Conservation (phyloP, 148 eudicot genomes). For the Drosera capensis region DNA sequence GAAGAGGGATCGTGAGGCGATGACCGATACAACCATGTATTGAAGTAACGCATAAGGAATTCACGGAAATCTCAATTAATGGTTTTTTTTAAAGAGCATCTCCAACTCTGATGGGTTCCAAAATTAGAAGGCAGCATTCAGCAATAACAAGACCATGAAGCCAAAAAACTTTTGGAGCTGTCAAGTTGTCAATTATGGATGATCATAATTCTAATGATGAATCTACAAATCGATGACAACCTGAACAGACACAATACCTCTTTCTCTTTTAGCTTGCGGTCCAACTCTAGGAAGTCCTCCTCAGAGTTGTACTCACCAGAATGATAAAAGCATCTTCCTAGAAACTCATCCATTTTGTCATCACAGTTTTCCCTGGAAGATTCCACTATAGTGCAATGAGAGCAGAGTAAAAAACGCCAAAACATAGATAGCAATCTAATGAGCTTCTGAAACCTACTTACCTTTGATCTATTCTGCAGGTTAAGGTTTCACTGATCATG, state of each 20-base stretch:
- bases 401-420: neutral
- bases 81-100: no score
- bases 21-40: no score
- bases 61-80: no score
- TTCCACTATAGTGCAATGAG: slow-evolving; percentile 5
- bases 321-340: slow-evolving; percentile 64
- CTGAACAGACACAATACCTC: slow-evolving; percentile 44
- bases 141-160: no score
- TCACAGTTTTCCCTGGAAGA: slow-evolving; percentile 65
- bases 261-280: slow-evolving; percentile 44
- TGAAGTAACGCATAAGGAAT: no score
- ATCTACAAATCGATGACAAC: no score
- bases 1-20: no score
- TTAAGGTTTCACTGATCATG: slow-evolving; percentile 63
- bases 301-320: slow-evolving; percentile 58
- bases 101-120: no score
- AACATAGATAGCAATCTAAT: neutral
- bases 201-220: no score
- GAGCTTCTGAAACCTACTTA: slow-evolving; percentile 8
- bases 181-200: no score
- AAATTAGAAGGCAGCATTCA: no score
- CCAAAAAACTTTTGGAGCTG: no score
- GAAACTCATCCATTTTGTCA: slow-evolving; percentile 58
- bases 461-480: slow-evolving; percentile 79
- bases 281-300: slow-evolving; percentile 38